Evolutionary conservation across 2,329 filamentous ascomycete genomes (phyloP), one percentile per base, ranked within the genome.

Genomic region (Penicillium sp.): DNA sequence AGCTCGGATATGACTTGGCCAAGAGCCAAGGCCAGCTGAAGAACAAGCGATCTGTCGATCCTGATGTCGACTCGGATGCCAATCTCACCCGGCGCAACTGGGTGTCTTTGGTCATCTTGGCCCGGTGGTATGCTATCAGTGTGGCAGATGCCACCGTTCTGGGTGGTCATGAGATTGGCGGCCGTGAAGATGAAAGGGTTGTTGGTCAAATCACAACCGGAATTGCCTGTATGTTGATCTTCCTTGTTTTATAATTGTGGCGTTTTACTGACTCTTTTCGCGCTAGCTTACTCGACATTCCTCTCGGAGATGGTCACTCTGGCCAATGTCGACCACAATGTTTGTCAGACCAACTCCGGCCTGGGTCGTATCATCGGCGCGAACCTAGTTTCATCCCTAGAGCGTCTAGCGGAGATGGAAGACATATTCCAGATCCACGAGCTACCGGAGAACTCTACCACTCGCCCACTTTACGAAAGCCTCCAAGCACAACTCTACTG

Each of bases 81-180:
- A 76, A 77, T 40, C 64, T 78, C 35, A 71, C 70, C 23, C 69
- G 76, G 25, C 74, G 75, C 23, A 73, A 69, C 54, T 78, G 75
- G 73, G 73, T 76, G 5, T 72, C 73, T 2, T 60, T 77, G 53
- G 69, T 69, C 37, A 74, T 78, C 37, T 57, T 78, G 42, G 68
- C 71, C 7, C 75, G 76, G 40, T 78, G 75, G 75, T 75, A 78
- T 60, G 69, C 73, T 21, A 69, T 77, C 33, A 76, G 75, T 62
- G 72, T 76, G 15, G 75, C 74, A 41, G 74, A 76, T 45, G 68
- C 67, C 21, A 77, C 73, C 57, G 65, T 76, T 35, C 67, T 78
- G 41, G 71, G 69, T 37, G 70, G 64, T 12, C 66, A 75, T 35
- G 75, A 77, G 54, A 72, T 76, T 50, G 72, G 71, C 48, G 71